Evolutionary conservation across 2,329 filamentous ascomycete genomes (phyloP), one percentile per base, ranked within the genome.

Genomic region (Botryosphaeria dothidea): DNA sequence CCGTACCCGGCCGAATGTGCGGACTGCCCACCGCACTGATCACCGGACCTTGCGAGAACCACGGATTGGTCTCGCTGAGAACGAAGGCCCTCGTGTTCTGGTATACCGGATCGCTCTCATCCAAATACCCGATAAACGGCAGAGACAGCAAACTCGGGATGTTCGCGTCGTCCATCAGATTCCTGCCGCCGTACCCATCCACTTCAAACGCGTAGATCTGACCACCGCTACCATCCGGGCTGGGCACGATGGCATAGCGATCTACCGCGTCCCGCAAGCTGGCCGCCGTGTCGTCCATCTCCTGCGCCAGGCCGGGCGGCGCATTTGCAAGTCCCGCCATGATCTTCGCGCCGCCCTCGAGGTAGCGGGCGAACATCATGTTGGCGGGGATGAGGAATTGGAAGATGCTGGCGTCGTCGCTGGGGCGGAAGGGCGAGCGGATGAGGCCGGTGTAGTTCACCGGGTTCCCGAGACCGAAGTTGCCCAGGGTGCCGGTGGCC

Each of bases 111-210:
- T 65, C 9, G 65, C 77, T 70, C 27, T 52, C 65, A 45, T 79
- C 71, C 0, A 79, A 69, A 63, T 88, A 91, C 7, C 87, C 86
- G 63, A 90, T 78, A 70, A 90, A 86, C 0, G 89, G 88, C 25
- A 88, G 83, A 1, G 86, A 85, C 46, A 91, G 82, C 2, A 91
- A 82, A 11, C 85, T 88, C 0, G 89, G 89, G 56, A 91, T 86
- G 67, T 91, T 91, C 31, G 89, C 88, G 65, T 91, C 89, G 71
- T 91, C 89, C 88, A 91, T 91, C 57, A 89, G 80, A 57, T 89
- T 80, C 68, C 85, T 88, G 62, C 75, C 73, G 58, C 77, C 76
- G 68, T 78, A 82, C n/a, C 81, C 81, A 66, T 84, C 81, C 25
- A 83, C 74, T 67, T 84, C 82, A 66, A 77, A 83, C 9, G 81